Conservation (phyloP, 202 grass and related monocot species). For the Panicum hallii region DNA sequence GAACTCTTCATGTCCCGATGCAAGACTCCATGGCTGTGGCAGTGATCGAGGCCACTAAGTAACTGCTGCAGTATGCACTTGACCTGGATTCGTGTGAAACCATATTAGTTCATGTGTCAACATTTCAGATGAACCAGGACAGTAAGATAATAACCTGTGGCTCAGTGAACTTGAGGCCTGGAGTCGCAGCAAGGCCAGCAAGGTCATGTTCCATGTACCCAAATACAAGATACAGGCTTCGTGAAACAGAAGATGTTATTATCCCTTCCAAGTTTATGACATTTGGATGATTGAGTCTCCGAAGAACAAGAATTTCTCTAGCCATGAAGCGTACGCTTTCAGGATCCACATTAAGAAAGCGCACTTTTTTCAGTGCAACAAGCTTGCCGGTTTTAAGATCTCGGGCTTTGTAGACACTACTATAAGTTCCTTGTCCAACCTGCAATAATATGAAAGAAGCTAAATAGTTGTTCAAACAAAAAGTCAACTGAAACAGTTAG, state of each 20-base stretch:
- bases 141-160: conserved; percentile 65
- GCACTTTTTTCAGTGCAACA: conserved; percentile 86
- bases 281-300: conserved; percentile 82
- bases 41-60: conserved; percentile 81
- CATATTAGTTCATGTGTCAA: conserved; percentile 27
- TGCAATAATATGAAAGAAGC: conserved; percentile 45
- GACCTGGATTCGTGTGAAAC: conserved; percentile 64
- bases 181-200: conserved; percentile 68
- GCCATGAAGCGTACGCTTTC: conserved; percentile 92
- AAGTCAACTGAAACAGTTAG: neutral
- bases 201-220: conserved; percentile 96
- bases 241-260: conserved; percentile 63
- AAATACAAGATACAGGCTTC: conserved; percentile 77
- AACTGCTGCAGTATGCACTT: conserved; percentile 84
- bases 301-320: conserved; percentile 78
- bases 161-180: conserved; percentile 79
- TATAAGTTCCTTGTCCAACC: conserved; percentile 97
- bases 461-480: neutral
- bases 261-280: conserved; percentile 94
- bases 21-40: conserved; percentile 75
- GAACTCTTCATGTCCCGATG: conserved; percentile 90
- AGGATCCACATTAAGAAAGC: conserved; percentile 71
- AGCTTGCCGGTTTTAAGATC: conserved; percentile 75
- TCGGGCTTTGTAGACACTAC: conserved; percentile 80
- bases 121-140: conserved; percentile 20